Conservation (phyloP, 2,329 filamentous ascomycete genomes). For the Ceratocystis harringtonii region DNA sequence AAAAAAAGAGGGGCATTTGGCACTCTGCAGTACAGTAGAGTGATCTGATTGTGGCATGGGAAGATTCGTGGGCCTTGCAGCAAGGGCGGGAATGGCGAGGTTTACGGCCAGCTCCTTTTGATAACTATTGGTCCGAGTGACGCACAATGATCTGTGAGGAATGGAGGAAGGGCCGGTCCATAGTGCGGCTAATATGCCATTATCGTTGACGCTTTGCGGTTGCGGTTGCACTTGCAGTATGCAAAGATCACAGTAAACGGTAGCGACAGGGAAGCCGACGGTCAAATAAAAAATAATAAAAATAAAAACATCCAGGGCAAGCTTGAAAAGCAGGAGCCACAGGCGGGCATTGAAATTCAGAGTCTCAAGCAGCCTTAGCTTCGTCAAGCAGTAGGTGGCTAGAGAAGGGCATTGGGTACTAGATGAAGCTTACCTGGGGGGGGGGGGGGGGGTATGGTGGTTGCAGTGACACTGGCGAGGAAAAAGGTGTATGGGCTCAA, state of each 20-base stretch:
- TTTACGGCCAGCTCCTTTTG: background rate
- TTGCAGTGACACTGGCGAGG: background rate
- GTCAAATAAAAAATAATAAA: background rate
- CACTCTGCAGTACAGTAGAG: background rate
- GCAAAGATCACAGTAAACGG: background rate
- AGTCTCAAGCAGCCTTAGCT: too few relatives aligned
- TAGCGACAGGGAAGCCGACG: background rate
- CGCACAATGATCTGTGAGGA: background rate
- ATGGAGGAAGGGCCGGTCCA: background rate
- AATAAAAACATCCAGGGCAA: background rate
- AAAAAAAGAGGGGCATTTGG: constrained; percentile 8
- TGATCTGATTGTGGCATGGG: background rate
- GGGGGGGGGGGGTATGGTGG: too few relatives aligned
- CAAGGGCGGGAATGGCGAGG: constrained; percentile 9
- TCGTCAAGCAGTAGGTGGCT: background rate
- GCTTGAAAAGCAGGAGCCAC: too few relatives aligned
- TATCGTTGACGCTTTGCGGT: constrained; percentile 1
- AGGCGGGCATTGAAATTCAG: too few relatives aligned
- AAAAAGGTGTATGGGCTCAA: background rate
- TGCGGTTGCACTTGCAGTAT: constrained; percentile 14
- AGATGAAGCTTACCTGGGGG: background rate
- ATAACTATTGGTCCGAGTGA: background rate
- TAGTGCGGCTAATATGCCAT: background rate
- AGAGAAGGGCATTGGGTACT: background rate
- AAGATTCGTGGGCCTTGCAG: constrained; percentile 6